Evolutionary conservation across 768 basidiomycete genomes (phyloP), one percentile per base, ranked within the genome.

Genomic region (Serendipita indica): DNA sequence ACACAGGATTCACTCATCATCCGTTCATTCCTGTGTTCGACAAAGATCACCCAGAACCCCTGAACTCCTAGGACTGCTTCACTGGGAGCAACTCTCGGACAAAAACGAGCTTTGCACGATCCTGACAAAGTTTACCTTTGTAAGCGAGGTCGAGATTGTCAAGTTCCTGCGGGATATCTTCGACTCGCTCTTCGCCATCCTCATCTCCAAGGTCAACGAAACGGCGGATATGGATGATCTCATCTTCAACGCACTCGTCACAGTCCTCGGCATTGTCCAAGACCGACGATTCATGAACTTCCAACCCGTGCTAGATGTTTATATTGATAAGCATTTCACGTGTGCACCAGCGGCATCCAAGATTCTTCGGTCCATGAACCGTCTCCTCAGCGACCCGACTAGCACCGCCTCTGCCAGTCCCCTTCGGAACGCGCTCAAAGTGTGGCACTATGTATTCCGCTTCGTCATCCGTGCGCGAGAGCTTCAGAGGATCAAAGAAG

Each of bases 391-490:
- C 33, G 79, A 84, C 64, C 89, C 89, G 12, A 80, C 83, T 0
- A 78, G 81, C 20, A 71, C 74, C 6, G 86, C 89, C 22, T 80
- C 78, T 2, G 90, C 86, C 0, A 83, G 86, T 16, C 78, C 80
- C 3, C 77, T 97, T 58, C 83, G 93, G 33, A 83, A 89, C 10
- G 87, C 92, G 14, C 74, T 98, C 61, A 97, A 97, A 69, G 94
- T 97, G 30, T 94, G 91, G 91, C 86, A 91, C 66, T 90, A 93
- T 67, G 82, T 98, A 64, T 89, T 97, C 80, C 89, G 88, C 68
- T 89, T 98, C 70, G 86, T 96, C 65, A 82, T 87, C 14, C 79
- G 88, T n/a, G 84, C 92, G 2, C 76, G 92, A 33, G 89, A 91
- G 65, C 69, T 94, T 43, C 92, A 94, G 69, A 89, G 89, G 69